phyloP scores from a whole-genome alignment of 164 flowering plant species.

The Amborella trichopoda region DNA sequence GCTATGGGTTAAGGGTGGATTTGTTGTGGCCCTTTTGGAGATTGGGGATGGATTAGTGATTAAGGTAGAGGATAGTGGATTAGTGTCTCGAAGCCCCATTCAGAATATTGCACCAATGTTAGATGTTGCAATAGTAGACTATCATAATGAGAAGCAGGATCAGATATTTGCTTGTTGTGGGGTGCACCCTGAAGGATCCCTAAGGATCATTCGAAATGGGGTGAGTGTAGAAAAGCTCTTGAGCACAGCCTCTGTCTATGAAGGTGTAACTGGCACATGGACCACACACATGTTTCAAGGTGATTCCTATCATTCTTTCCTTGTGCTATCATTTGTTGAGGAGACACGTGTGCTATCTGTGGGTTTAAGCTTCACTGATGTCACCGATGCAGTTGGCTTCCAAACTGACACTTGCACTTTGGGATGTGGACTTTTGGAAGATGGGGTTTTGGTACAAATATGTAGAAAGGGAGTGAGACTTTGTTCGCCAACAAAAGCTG shows the following conservation, averaged over 20 bases:
- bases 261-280: constrained; percentile 87
- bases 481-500: constrained; percentile 66
- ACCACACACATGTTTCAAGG: constrained; percentile 55
- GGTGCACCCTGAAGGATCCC: constrained; percentile 82
- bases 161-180: constrained; percentile 97
- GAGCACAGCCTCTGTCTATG: constrained; percentile 71
- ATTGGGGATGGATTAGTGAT: constrained; percentile 95
- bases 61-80: constrained; percentile 47
- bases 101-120: constrained; percentile 88
- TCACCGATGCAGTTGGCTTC: constrained; percentile 92
- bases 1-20: constrained; percentile 71
- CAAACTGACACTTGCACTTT: constrained; percentile 77
- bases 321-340: constrained; percentile 89
- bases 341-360: constrained; percentile 93
- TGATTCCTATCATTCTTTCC: constrained; percentile 74
- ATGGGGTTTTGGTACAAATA: constrained; percentile 77
- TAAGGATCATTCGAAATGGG: constrained; percentile 83
- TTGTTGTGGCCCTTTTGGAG: constrained; percentile 63
- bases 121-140: constrained; percentile 74
- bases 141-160: constrained; percentile 70
- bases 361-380: constrained; percentile 83
- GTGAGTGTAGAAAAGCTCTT: constrained; percentile 72
- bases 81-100: constrained; percentile 45
- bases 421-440: constrained; percentile 78
- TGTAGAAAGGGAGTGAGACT: constrained; percentile 63